Conservation (phyloP, 768 basidiomycete species). For the Termitomyces bulborhizus region DNA sequence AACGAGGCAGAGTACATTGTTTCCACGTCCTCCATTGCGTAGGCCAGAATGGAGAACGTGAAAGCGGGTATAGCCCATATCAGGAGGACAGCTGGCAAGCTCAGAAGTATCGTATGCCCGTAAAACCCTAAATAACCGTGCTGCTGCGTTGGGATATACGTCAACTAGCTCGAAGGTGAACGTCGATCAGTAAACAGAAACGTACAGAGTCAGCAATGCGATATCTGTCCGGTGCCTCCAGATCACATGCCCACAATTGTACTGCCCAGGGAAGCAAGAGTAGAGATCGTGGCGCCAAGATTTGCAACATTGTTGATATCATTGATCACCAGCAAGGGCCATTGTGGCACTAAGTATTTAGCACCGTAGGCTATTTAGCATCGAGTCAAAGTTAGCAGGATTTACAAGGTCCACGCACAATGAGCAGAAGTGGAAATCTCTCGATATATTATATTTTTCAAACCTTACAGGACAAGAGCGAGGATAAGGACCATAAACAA, state of each 20-base stretch:
- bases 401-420: conserved; percentile 29
- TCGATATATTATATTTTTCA: no score
- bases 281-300: conserved; percentile 36
- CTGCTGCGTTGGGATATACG: conserved; percentile 47
- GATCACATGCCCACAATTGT: conserved; percentile 47
- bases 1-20: conserved; percentile 22
- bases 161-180: conserved; percentile 28
- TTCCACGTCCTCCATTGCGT: conserved; percentile 29
- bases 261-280: conserved; percentile 47
- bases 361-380: conserved; percentile 37
- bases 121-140: conserved; percentile 37
- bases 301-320: conserved; percentile 29
- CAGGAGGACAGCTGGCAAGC: conserved; percentile 47
- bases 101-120: conserved; percentile 45
- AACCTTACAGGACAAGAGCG: no score
- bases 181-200: not conserved
- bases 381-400: not conserved
- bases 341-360: conserved; percentile 45
- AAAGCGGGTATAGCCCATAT: conserved; percentile 51
- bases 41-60: conserved; percentile 38
- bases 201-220: conserved; percentile 37
- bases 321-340: conserved; percentile 37
- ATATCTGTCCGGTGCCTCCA: conserved; percentile 48
- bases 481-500: not conserved
- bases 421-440: conserved; percentile 48